These are phyloP conservation scores for Cladophialophora yegresii DNA, from an alignment of 2,329 filamentous ascomycete genomes.

Conservation along the genomic window DNA sequence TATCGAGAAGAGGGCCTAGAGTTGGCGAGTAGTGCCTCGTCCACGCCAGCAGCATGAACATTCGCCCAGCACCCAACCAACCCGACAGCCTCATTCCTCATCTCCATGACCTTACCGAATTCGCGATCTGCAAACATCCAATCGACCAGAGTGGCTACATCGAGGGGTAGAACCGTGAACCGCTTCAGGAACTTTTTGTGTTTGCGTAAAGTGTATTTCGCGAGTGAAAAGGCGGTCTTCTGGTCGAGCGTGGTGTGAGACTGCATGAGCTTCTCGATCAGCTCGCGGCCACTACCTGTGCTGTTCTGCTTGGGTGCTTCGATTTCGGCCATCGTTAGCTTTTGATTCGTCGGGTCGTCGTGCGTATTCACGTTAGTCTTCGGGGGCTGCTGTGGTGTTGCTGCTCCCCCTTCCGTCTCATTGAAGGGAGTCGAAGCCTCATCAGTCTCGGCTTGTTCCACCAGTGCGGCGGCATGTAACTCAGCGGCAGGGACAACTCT, in stretches of 20 bases:
- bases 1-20: conserved; percentile 55
- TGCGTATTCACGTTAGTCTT: conserved; percentile 63
- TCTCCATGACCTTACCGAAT: conserved; percentile 75
- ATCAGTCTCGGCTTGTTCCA: conserved; percentile 52
- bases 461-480: conserved; percentile 74
- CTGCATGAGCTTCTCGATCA: conserved; percentile 89
- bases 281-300: conserved; percentile 76
- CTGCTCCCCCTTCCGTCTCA: conserved; percentile 37
- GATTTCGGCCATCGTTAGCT: conserved; percentile 70
- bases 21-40: conserved; percentile 33
- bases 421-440: conserved; percentile 39
- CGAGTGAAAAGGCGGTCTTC: conserved; percentile 89
- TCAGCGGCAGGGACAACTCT: conserved; percentile 79
- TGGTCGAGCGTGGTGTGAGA: conserved; percentile 88
- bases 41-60: conserved; percentile 64
- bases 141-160: conserved; percentile 72
- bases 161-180: conserved; percentile 82
- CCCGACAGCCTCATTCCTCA: conserved; percentile 80
- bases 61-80: conserved; percentile 88
- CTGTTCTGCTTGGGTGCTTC: conserved; percentile 71
- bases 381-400: conserved; percentile 47
- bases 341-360: conserved; percentile 70
- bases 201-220: conserved; percentile 95
- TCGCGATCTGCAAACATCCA: conserved; percentile 82
- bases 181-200: conserved; percentile 88